Conservation (phyloP, 306 rosid genomes). For the Quercus cerris region DNA sequence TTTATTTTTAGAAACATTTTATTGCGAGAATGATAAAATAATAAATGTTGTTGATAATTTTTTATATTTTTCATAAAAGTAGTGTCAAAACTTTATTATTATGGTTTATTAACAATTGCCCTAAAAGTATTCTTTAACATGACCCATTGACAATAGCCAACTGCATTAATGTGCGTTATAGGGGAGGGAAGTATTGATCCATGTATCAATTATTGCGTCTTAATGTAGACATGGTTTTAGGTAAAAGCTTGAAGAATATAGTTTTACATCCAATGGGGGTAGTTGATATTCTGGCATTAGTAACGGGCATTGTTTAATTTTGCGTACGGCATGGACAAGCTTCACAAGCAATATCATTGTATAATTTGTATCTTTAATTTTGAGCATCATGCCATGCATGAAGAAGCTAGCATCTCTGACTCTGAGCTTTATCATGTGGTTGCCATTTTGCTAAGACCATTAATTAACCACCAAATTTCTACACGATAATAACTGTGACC, state of each 20-base stretch:
- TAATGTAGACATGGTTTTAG: too few species aligned
- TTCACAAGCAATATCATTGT: not conserved
- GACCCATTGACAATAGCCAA: conserved; percentile 13
- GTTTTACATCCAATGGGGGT: not conserved
- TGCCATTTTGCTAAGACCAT: not conserved
- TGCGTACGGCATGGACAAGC: not conserved
- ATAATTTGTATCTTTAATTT: not conserved
- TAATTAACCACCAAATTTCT: not conserved
- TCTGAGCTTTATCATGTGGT: too few species aligned
- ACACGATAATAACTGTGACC: not conserved
- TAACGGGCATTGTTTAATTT: not conserved
- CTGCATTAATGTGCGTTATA: conserved; percentile 9
- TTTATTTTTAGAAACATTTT: too few species aligned
- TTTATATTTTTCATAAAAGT: too few species aligned
- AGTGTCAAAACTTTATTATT: too few species aligned
- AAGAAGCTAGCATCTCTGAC: too few species aligned
- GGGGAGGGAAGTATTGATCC: too few species aligned
- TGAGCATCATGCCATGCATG: too few species aligned
- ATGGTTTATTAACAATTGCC: too few species aligned
- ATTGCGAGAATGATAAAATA: too few species aligned
- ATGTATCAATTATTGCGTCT: too few species aligned
- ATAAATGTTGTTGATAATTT: too few species aligned
- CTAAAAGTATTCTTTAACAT: fast-evolving
- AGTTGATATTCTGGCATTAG: not conserved
- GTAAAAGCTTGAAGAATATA: not conserved